Conservation (phyloP, 805 yeast genomes). For the Scheffersomyces lignosus region DNA sequence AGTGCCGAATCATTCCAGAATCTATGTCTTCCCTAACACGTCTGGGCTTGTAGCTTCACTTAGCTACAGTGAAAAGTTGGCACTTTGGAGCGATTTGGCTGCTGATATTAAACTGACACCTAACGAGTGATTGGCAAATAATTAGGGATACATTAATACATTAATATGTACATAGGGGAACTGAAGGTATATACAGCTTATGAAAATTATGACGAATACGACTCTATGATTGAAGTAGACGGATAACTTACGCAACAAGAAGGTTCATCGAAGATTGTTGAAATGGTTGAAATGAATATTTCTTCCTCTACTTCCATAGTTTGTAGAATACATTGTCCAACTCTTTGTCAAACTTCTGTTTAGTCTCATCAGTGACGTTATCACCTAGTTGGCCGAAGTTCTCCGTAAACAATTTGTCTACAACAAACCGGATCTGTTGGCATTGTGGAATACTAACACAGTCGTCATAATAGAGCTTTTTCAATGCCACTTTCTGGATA, state of each 20-base stretch:
- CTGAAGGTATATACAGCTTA: too few species aligned
- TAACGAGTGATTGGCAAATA: too few species aligned
- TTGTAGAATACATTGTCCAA: constrained; percentile 29
- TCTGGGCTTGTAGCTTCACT: constrained; percentile 66
- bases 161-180: too few species aligned
- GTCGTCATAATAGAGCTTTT: constrained; percentile 33
- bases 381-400: constrained; percentile 42
- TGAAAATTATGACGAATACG: too few species aligned
- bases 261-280: background rate
- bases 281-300: too few species aligned
- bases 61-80: constrained; percentile 43
- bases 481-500: constrained; percentile 35
- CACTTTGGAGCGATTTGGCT: constrained; percentile 48
- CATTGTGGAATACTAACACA: constrained; percentile 38
- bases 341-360: constrained; percentile 26
- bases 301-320: constrained; percentile 34
- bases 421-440: constrained; percentile 31
- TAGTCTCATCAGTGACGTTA: constrained; percentile 24
- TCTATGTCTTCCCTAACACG: constrained; percentile 69
- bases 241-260: background rate
- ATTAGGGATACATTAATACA: too few species aligned
- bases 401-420: constrained; percentile 35
- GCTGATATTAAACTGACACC: constrained; percentile 18
- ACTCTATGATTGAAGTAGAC: background rate
- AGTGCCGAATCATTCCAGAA: constrained; percentile 17